Base-by-base conservation (phyloP, 1,284 basidiomycete genomes). In the Porodaedalea pini region DNA sequence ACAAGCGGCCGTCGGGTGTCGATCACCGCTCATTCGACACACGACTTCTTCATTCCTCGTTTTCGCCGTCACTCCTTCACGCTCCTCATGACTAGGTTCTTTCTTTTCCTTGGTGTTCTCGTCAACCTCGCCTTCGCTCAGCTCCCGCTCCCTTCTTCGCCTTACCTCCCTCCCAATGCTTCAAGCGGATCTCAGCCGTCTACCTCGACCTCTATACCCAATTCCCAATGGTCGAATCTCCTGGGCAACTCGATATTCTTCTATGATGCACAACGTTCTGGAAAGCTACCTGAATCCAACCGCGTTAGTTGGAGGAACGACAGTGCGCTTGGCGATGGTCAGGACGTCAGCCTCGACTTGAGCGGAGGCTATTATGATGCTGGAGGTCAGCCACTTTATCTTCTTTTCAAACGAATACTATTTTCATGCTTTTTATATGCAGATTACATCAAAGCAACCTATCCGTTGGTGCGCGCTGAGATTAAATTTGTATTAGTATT, bases 361-460 rank as follows among this genome's bases (percentile, higher is more conserved):
- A 82, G 78, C 23, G 92, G 92, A 63, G 94, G 94, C 3, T 96
- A 88, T 70, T 96, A 92, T 66, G 94, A 96, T 76, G 93, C 94
- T 54, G 94, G 89, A 75, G 86, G 88, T 88, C 64, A 54, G 73
- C 62, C 40, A 23, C 17, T 47, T 51, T 52, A 43, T 27, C 25
- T 31, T 32, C 31, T 31, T 57, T 37, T 15, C 5, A 34, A 25
- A n/a, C 23, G 25, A 27, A 36, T 17, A 37, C 25, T 51, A 19
- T 19, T 45, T n/a, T 13, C 31, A 40, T 5, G 55, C 27, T 27
- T 37, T 23, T n/a, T 29, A 29, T 45, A 45, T 15, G 15, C 49
- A 90, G 89, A 92, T 69, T 96, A 90, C 70, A 88, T 95, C 72
- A 95, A 95, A 69, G 85, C 82, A 58, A 90, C 88, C 4, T 94